Conservation (phyloP, 2,329 filamentous ascomycete species). For the Fusarium mundagurra region DNA sequence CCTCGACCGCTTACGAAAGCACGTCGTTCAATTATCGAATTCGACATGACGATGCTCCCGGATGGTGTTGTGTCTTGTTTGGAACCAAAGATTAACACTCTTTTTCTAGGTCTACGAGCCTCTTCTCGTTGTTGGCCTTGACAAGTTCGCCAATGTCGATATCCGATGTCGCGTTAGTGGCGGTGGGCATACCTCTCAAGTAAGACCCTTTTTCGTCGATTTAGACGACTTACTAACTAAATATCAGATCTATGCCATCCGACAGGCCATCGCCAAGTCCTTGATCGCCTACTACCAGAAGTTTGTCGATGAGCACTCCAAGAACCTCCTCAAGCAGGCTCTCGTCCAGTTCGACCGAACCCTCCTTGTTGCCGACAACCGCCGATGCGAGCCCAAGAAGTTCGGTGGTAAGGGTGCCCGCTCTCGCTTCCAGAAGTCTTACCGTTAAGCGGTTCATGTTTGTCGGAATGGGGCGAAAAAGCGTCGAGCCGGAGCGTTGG, state of each 20-base stretch:
- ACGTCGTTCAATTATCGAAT: neutral
- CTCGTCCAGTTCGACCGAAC: slow-evolving; percentile 96
- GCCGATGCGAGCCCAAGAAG: slow-evolving; percentile 99
- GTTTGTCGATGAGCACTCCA: slow-evolving; percentile 99
- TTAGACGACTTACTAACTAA: slow-evolving; percentile 51
- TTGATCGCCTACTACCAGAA: slow-evolving; percentile 93
- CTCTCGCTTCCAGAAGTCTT: slow-evolving; percentile 98
- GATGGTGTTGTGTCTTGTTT: neutral
- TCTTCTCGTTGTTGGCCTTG: slow-evolving; percentile 93
- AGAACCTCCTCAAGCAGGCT: slow-evolving; percentile 98
- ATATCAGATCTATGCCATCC: slow-evolving; percentile 97
- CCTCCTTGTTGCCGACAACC: slow-evolving; percentile 98
- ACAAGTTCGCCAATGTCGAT: slow-evolving; percentile 97
- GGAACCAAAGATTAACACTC: slow-evolving; percentile 36
- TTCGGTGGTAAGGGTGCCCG: slow-evolving; percentile 93
- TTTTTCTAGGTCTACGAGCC: slow-evolving; percentile 89
- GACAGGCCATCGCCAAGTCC: slow-evolving; percentile 95
- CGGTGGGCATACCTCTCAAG: slow-evolving; percentile 67
- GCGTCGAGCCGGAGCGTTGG: slow-evolving; percentile 33
- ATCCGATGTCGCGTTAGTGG: slow-evolving; percentile 85
- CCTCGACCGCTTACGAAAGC: neutral
- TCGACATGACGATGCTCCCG: neutral
- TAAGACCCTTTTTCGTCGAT: neutral
- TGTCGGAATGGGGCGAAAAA: slow-evolving; percentile 32
- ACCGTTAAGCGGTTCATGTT: slow-evolving; percentile 76